Percentiles rank a stretch among this genome's conserved stretches.
phyloP scores from a whole-genome alignment of 1,139 yeast species.

The Taiozyma sp. region DNA sequence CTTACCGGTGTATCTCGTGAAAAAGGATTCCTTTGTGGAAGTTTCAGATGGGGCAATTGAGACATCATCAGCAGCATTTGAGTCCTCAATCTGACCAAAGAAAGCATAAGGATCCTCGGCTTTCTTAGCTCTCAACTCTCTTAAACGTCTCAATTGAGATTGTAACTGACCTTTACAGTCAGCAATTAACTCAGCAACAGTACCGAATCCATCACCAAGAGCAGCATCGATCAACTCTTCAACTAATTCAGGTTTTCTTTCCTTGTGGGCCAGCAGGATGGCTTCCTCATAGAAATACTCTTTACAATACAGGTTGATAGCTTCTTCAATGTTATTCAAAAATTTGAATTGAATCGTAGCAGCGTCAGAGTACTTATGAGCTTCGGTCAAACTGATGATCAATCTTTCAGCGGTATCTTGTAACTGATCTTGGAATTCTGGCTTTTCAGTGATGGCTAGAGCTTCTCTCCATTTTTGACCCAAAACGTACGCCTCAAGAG shows the following conservation, averaged over 20 bases:
- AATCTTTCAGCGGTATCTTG: conserved; percentile 53
- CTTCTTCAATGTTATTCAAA: conserved; percentile 54
- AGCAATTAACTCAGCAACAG: conserved; percentile 80
- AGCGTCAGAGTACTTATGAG: conserved; percentile 77
- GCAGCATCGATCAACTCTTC: conserved; percentile 65
- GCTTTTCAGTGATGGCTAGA: conserved; percentile 47
- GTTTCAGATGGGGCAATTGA: conserved; percentile 95
- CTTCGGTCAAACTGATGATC: conserved; percentile 56
- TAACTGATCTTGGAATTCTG: conserved; percentile 33
- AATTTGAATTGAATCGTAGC: conserved; percentile 70
- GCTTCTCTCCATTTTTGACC: conserved; percentile 89
- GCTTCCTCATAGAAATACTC: conserved; percentile 78
- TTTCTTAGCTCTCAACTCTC: conserved; percentile 83
- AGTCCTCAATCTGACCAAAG: conserved; percentile 60
- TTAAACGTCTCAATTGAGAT: conserved; percentile 77
- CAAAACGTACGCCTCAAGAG: conserved; percentile 62
- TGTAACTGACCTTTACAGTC: conserved; percentile 85
- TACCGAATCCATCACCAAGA: conserved; percentile 83
- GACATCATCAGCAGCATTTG: conserved; percentile 86
- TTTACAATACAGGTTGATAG: conserved; percentile 67
- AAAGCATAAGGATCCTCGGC: conserved; percentile 81
- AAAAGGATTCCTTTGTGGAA: conserved; percentile 87
- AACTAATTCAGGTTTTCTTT: conserved; percentile 41
- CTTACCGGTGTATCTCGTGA: conserved; percentile 94
- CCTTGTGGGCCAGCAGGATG: conserved; percentile 51